Conservation (phyloP, 2,329 filamentous ascomycete species). For the Whalleya microplaca region DNA sequence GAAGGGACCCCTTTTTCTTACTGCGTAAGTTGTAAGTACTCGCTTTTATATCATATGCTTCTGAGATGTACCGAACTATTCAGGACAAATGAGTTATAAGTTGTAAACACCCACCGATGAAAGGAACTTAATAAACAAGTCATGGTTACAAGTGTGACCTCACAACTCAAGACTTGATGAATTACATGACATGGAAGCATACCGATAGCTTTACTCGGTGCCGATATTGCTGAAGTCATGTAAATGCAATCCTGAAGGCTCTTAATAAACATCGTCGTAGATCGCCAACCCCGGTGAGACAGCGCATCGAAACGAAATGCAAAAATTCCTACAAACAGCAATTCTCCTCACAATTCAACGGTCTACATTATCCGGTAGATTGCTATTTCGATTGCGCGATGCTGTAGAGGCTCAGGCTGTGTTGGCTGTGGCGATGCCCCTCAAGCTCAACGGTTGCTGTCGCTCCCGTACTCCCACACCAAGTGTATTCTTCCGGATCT, state of each 20-base stretch:
- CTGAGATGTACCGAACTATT: no score
- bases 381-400: background rate
- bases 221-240: conserved; percentile 14
- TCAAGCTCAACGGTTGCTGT: background rate
- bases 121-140: no score
- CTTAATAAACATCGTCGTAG: conserved; percentile 1
- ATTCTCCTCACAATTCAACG: background rate
- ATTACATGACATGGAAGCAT: background rate
- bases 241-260: conserved; percentile 5
- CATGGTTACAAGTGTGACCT: background rate
- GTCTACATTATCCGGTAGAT: background rate
- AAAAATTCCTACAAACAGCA: background rate
- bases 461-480: background rate
- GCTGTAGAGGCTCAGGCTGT: background rate
- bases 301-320: background rate
- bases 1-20: no score
- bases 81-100: no score
- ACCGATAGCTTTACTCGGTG: conserved; percentile 1
- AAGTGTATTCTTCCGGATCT: background rate
- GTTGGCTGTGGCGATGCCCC: background rate
- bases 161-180: background rate
- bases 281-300: background rate
- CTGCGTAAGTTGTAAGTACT: no score
- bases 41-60: no score
- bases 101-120: no score